Conservation (phyloP, 2,329 filamentous ascomycete genomes). For the Fusarium agapanthi region DNA sequence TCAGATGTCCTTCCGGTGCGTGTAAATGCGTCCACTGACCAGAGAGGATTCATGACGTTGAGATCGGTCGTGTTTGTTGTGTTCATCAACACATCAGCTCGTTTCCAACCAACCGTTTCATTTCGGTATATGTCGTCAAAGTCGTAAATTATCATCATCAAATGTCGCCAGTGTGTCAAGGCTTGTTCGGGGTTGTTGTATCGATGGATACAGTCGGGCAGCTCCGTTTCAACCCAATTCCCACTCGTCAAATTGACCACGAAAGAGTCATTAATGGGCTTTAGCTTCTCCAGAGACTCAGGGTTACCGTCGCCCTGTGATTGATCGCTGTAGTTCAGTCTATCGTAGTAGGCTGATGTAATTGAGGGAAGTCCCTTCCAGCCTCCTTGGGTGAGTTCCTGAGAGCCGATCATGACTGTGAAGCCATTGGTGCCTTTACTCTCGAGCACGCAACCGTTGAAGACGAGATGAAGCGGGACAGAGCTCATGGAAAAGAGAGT, state of each 20-base stretch:
- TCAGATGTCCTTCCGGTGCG: background rate
- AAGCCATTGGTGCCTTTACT: constrained; percentile 24
- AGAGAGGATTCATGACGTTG: background rate
- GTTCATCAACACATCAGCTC: constrained; percentile 8
- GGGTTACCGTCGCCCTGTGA: rapidly evolving
- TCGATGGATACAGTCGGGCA: background rate
- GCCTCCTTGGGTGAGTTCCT: background rate
- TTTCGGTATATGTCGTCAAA: constrained; percentile 4
- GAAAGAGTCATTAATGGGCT: constrained; percentile 4
- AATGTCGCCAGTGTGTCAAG: constrained; percentile 17
- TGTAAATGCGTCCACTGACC: background rate
- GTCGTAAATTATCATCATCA: constrained; percentile 15
- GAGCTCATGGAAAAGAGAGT: constrained; percentile 10
- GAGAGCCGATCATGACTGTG: constrained; percentile 1
- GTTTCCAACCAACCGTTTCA: constrained; percentile 14
- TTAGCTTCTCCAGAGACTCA: background rate
- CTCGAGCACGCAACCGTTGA: constrained; percentile 19
- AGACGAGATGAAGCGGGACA: constrained; percentile 14
- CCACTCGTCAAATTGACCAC: background rate
- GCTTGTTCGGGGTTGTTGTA: constrained; percentile 12
- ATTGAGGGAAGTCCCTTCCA: constrained; percentile 1
- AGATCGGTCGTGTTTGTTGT: background rate
- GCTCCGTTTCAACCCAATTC: background rate
- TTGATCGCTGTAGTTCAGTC: background rate
- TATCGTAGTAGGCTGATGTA: background rate